Evolutionary conservation across 352 stramenopile genomes (phyloP).

Genomic region (Phytophthora citricola): DNA sequence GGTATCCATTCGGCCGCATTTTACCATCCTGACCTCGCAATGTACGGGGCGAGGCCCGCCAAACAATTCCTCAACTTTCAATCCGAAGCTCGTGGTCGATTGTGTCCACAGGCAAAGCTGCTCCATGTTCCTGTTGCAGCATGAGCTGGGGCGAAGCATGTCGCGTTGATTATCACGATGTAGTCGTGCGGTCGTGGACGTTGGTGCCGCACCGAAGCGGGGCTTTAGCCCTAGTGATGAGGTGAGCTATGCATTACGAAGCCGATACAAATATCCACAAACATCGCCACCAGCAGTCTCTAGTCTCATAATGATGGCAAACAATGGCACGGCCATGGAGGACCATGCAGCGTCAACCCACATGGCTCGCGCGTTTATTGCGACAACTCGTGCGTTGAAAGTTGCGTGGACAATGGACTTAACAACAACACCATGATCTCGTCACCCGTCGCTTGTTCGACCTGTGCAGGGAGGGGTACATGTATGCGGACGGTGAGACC

Average conservation of each 20-base stretch:
- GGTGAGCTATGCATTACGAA: conserved; percentile 10
- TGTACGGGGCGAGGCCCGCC: not conserved
- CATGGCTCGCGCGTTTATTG: conserved; percentile 16
- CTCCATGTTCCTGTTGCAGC: conserved; percentile 19
- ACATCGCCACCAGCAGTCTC: not conserved
- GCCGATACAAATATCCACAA: conserved; percentile 13
- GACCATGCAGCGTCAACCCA: conserved; percentile 16
- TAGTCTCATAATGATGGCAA: not conserved
- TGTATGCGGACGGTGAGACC: conserved; percentile 2
- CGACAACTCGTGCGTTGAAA: conserved; percentile 13
- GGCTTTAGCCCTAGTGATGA: not conserved
- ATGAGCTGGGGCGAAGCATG: conserved; percentile 18
- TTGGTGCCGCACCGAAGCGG: conserved; percentile 19
- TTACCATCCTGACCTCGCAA: not conserved
- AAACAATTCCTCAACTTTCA: conserved; percentile 12
- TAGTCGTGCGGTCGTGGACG: conserved; percentile 12
- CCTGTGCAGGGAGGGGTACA: not conserved
- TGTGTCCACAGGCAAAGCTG: conserved; percentile 20
- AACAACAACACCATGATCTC: conserved; percentile 8
- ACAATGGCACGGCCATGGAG: conserved; percentile 1
- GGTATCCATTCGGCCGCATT: conserved; percentile 23
- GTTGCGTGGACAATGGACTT: conserved; percentile 1
- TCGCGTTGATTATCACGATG: conserved; percentile 22
- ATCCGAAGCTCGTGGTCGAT: conserved; percentile 23
- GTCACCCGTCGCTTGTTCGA: conserved; percentile 12